Evolutionary conservation across 176 grass and related monocot genomes (phyloP), one percentile per base, ranked within the genome.

Genomic region (Echinochloa phyllopogon): DNA sequence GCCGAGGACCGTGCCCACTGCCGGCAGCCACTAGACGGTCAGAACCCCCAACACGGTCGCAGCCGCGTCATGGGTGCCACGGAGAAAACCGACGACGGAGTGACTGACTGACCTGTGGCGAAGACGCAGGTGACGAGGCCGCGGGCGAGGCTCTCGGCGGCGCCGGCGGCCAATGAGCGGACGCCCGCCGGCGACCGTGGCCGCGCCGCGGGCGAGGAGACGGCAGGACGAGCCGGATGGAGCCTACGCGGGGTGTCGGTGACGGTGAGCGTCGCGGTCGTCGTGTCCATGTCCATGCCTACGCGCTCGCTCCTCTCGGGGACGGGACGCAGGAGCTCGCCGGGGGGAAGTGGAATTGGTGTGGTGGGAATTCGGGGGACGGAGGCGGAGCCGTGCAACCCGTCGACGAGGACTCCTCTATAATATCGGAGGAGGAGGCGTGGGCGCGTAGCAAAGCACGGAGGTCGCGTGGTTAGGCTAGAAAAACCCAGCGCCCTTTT

Each of bases 121-220:
- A 93, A 93, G 67, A 93, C 89, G 78, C 71, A 90, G 0, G 91
- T 83, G 76, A 93, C 73, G 41, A 90, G 20, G 63, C 78, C 91
- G 69, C 84, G 79, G 9, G 86, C 60, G 66, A 92, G 47, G 53
- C 79, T 64, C 21, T 78, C 77, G 50, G 86, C 64, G 25, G 77
- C 53, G 4, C 91, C 77, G 16, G 67, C 79, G 77, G 81, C 64
- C 55, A 81, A n/a, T 1, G 87, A 84, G 21, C 21, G 42, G 39
- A 16, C 58, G 17, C 38, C 69, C 11, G 78, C 41, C 48, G 70
- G 33, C 29, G 81, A 77, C 14, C 9, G 5, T 59, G 21, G 16
- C 4, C 20, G 49, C 15, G 61, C 73, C 57, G 75, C 49, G 8
- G 68, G 4, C 57, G 75, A 39, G 11, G 68, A 8, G 20, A 5